phyloP scores from a whole-genome alignment of 345 rosid species.

The Salix suchowensis region DNA sequence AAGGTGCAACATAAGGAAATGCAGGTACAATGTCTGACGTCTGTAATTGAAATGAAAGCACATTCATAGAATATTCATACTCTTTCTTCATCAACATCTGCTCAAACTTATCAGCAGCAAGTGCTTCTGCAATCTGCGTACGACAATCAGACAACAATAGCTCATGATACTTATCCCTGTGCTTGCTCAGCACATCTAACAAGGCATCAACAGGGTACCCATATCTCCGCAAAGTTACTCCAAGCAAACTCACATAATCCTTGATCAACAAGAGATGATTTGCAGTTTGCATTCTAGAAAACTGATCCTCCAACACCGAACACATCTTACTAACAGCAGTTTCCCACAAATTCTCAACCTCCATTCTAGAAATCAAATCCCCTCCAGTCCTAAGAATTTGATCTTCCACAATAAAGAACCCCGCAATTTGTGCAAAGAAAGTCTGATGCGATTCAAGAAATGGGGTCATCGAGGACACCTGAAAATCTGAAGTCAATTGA shows the following conservation, averaged over 20 bases:
- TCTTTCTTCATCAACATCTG: slow-evolving; percentile 99
- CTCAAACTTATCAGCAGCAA: slow-evolving; percentile 91
- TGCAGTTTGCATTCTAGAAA: slow-evolving; percentile 98
- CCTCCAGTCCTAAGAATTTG: slow-evolving; percentile 86
- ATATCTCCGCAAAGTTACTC: slow-evolving; percentile 79
- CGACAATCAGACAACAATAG: slow-evolving; percentile 86
- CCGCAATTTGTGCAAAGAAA: slow-evolving; percentile 93
- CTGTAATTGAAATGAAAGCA: slow-evolving; percentile 91
- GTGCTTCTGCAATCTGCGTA: slow-evolving; percentile 84
- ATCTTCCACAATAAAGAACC: slow-evolving; percentile 92
- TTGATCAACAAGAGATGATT: slow-evolving; percentile 88
- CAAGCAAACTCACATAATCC: slow-evolving; percentile 95
- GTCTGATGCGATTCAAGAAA: slow-evolving; percentile 97
- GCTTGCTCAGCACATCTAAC: slow-evolving; percentile 91
- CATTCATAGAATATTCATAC: slow-evolving; percentile 94
- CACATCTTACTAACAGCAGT: slow-evolving; percentile 94
- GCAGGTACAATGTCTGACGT: slow-evolving; percentile 86
- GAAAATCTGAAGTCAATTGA: slow-evolving; percentile 91
- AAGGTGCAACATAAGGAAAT: slow-evolving; percentile 87
- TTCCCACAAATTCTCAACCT: slow-evolving; percentile 94
- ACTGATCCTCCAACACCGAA: slow-evolving; percentile 92
- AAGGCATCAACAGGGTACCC: slow-evolving; percentile 82
- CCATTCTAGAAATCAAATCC: slow-evolving; percentile 70
- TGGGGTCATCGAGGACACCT: slow-evolving; percentile 96
- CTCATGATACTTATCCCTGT: slow-evolving; percentile 92